phyloP scores from a whole-genome alignment of 129 eudicot genomes.

The Erigeron canadensis region DNA sequence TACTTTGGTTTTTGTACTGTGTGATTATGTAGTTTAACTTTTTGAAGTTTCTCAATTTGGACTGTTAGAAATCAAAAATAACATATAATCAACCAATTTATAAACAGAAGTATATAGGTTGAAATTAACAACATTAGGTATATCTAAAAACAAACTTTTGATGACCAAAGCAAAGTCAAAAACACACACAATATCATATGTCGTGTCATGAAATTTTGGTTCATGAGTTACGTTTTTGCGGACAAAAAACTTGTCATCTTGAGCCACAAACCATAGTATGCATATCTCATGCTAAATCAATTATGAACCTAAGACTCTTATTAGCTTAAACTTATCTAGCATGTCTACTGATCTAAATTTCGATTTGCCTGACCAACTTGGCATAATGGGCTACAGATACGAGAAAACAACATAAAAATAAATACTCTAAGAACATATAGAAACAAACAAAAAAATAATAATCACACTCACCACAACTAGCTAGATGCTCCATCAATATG shows the following conservation, averaged over 20 bases:
- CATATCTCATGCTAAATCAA: not conserved
- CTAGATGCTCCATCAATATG: slow-evolving; percentile 85
- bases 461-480: slow-evolving; percentile 62
- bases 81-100: not conserved
- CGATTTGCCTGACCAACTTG: not conserved
- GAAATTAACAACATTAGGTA: not conserved
- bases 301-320: not conserved
- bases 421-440: not conserved
- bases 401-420: too few species aligned
- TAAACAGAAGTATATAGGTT: not conserved
- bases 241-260: not conserved
- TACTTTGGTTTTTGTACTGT: not conserved
- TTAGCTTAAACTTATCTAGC: not conserved
- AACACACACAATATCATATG: not conserved
- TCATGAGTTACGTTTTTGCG: not conserved
- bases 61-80: not conserved
- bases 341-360: not conserved
- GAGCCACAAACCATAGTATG: not conserved
- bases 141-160: slow-evolving; percentile 16
- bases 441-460: not conserved
- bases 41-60: not conserved
- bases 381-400: not conserved
- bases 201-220: not conserved
- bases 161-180: slow-evolving; percentile 2
- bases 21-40: not conserved